These are phyloP conservation scores for Acorus gramineus DNA, from an alignment of 106 monocot species.

Conservation along the genomic window DNA sequence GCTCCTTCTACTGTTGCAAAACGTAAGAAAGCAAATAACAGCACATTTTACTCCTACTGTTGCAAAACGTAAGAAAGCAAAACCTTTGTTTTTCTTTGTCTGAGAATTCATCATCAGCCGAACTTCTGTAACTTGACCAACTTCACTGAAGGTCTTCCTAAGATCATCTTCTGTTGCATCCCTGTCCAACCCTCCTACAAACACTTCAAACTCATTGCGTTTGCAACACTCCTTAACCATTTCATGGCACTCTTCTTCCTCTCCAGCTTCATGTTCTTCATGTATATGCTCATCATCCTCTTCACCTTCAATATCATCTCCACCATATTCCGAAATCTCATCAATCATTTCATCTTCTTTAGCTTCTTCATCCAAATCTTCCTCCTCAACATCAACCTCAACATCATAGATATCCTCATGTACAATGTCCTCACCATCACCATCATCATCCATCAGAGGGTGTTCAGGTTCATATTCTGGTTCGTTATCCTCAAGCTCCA, in stretches of 20 bases:
- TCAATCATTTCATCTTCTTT: constrained; percentile 48
- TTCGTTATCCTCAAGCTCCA: constrained; percentile 74
- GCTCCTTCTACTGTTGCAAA: constrained; percentile 93
- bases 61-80: constrained; percentile 87
- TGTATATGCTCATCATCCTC: constrained; percentile 38
- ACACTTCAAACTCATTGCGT: constrained; percentile 90
- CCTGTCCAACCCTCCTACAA: constrained; percentile 92
- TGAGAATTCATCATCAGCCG: constrained; percentile 69
- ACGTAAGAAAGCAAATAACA: constrained; percentile 87
- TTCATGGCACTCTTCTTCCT: constrained; percentile 64
- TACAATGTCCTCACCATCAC: constrained; percentile 33
- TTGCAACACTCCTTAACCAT: constrained; percentile 63
- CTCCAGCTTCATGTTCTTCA: constrained; percentile 13
- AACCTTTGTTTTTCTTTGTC: constrained; percentile 93
- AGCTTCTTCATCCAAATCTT: constrained; percentile 27
- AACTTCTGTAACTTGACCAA: constrained; percentile 72
- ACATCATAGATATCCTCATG: constrained; percentile 33
- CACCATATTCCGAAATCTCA: constrained; percentile 53
- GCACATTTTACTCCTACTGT: constrained; percentile 84
- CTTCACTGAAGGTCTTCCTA: constrained; percentile 57
- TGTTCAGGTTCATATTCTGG: constrained; percentile 75
- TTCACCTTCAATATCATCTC: constrained; percentile 35
- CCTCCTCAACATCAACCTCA: constrained; percentile 31
- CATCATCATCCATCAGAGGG: constrained; percentile 26
- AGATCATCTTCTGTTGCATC: constrained; percentile 83